phyloP scores from a whole-genome alignment of 148 eudicot species.

The Vaccinium corymbosum region DNA sequence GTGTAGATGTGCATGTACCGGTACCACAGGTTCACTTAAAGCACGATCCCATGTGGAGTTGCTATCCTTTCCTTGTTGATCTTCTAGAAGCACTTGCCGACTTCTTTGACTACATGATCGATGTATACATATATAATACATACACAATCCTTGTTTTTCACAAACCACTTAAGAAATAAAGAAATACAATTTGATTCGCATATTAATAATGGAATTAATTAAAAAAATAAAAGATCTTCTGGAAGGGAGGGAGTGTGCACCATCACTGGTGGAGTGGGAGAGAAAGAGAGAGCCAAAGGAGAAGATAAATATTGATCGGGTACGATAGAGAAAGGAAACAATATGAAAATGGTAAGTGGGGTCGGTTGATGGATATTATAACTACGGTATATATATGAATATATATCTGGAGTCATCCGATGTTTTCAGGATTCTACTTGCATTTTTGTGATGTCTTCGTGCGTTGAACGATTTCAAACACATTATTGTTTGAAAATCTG shows the following conservation, averaged over 20 bases:
- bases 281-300: neutral
- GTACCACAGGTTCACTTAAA: neutral
- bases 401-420: neutral
- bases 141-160: neutral
- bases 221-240: neutral
- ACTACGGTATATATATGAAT: neutral
- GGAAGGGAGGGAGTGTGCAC: neutral
- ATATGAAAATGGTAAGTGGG: neutral
- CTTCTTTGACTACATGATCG: neutral
- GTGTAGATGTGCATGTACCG: neutral
- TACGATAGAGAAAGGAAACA: neutral
- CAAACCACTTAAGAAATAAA: neutral
- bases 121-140: neutral
- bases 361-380: neutral
- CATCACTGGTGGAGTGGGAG: neutral
- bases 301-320: neutral
- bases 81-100: neutral
- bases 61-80: neutral
- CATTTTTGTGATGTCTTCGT: neutral
- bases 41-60: neutral
- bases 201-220: neutral
- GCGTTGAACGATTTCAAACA: neutral
- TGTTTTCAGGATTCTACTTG: neutral
- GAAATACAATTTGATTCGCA: neutral
- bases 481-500: neutral